phyloP scores from a whole-genome alignment of 2,329 filamentous ascomycete species.

The Didymella keratinophila region DNA sequence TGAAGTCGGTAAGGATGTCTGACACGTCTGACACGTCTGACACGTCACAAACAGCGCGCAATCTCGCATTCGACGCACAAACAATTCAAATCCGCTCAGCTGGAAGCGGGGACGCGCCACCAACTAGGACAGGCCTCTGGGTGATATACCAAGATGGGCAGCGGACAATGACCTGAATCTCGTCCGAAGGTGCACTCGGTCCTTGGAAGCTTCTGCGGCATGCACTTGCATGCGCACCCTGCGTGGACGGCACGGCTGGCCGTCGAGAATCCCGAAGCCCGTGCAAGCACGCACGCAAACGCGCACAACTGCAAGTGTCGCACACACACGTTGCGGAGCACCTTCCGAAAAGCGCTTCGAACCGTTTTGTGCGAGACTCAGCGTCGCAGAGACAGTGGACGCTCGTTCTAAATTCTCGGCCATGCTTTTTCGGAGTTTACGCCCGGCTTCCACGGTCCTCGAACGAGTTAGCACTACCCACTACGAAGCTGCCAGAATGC shows the following conservation, averaged over 20 bases:
- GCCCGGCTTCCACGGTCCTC: conserved; percentile 4
- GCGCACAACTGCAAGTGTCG: conserved; percentile 2
- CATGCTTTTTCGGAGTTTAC: conserved; percentile 10
- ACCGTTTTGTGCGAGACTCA: conserved; percentile 10
- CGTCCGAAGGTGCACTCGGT: background rate
- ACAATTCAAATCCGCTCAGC: background rate
- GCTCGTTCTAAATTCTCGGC: background rate
- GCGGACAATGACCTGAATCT: background rate
- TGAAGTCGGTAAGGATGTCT: conserved; percentile 1
- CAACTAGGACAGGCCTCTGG: background rate
- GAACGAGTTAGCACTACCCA: conserved; percentile 4
- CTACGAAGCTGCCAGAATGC: background rate
- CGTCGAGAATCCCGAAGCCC: background rate
- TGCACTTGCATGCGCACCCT: background rate
- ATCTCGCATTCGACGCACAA: background rate
- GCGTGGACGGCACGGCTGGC: background rate
- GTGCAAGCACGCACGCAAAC: background rate
- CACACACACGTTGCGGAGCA: conserved; percentile 14
- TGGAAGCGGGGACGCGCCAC: conserved; percentile 6
- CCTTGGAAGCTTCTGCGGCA: background rate
- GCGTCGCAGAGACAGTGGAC: background rate
- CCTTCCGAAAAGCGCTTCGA: conserved; percentile 6
- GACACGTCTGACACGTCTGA: conserved; percentile 21
- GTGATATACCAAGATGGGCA: conserved; percentile 1
- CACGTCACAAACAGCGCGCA: conserved; percentile 11